Base-by-base conservation (phyloP, 2,329 filamentous ascomycete genomes). In the Sclerotinia minor region DNA sequence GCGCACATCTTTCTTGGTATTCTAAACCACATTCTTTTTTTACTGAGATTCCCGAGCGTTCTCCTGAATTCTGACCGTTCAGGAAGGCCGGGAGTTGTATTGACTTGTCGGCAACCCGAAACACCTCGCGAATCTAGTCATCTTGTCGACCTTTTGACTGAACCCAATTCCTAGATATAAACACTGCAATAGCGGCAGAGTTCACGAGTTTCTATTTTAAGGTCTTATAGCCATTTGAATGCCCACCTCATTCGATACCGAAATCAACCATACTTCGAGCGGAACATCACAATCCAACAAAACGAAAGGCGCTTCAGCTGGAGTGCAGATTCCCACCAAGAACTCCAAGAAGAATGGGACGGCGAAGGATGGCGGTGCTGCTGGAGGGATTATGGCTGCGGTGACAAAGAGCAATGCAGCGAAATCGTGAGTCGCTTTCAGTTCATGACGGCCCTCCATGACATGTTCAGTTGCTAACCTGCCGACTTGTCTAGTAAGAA, bases 241-340 rank as follows among this genome's bases (percentile, higher is more conserved):
- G 77, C 75, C 76, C 74, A 73, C 75, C 71, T 76, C 77, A 74
- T 72, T 72, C 67, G 76, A 78, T 60, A 72, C 76, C 73, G 74
- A 78, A 68, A 72, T 32, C 47, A 74, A 64, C 59, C 71, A 72
- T 54, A 70, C 63, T 35, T 69, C 73, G 45, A 70, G 60, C 67
- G 68, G 68, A 63, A 71, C 61, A 54, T 69, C 70, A 41, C 71
- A 71, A 38, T 65, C 73, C 38, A 69, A 53, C 65, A 76, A 74
- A 67, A 64, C 68, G 67, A 76, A 73, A 69, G 69, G 61, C 53
- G 60, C 72, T 32, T 68, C 67, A 54, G 68, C 72, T 70, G 74
- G 72, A 70, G 69, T 72, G 47, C 72, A 73, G 59, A 74, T 72
- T 70, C 68, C 73, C 47, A 70, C 74, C 49, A 77, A 74, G 70